Evolutionary conservation across 2,329 filamentous ascomycete species (phyloP).

Genomic region (Aureobasidium leucospermi): DNA sequence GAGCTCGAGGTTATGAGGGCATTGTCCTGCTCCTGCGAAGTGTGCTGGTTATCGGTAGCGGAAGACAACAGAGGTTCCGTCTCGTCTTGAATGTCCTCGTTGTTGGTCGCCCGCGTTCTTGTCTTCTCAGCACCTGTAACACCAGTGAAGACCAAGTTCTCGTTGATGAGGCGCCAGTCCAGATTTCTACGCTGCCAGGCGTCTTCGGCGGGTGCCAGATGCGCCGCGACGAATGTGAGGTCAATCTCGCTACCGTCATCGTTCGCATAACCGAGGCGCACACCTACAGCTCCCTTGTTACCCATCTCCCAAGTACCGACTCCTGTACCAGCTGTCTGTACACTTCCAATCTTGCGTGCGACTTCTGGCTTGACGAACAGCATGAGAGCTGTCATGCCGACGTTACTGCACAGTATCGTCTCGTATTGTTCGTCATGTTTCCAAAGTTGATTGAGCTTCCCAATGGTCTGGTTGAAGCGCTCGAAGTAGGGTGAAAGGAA

Average conservation of each 20-base stretch:
- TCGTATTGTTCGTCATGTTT: slow-evolving; percentile 55
- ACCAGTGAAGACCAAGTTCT: slow-evolving; percentile 63
- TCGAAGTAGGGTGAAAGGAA: slow-evolving; percentile 70
- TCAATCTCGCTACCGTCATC: slow-evolving; percentile 44
- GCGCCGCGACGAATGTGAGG: slow-evolving; percentile 79
- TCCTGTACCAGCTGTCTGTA: slow-evolving; percentile 76
- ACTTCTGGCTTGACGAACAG: slow-evolving; percentile 64
- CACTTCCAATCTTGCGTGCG: slow-evolving; percentile 50
- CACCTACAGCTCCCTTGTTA: slow-evolving; percentile 86
- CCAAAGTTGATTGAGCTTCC: slow-evolving; percentile 39
- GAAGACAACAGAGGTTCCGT: slow-evolving; percentile 28
- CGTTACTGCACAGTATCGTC: slow-evolving; percentile 62
- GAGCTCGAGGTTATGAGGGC: background rate
- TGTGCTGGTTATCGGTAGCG: slow-evolving; percentile 35
- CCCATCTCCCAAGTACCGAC: slow-evolving; percentile 84
- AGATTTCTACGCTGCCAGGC: slow-evolving; percentile 67
- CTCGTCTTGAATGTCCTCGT: slow-evolving; percentile 11
- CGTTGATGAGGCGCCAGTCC: slow-evolving; percentile 82
- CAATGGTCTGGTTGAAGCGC: slow-evolving; percentile 61
- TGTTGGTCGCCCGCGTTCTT: slow-evolving; percentile 15
- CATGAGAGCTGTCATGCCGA: slow-evolving; percentile 86
- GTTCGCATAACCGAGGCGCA: slow-evolving; percentile 59
- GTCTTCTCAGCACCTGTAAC: background rate
- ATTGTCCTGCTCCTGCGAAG: background rate
- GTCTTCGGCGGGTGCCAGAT: slow-evolving; percentile 82